phyloP scores from a whole-genome alignment of 2,329 filamentous ascomycete genomes.

The Aspergillus nomiae region DNA sequence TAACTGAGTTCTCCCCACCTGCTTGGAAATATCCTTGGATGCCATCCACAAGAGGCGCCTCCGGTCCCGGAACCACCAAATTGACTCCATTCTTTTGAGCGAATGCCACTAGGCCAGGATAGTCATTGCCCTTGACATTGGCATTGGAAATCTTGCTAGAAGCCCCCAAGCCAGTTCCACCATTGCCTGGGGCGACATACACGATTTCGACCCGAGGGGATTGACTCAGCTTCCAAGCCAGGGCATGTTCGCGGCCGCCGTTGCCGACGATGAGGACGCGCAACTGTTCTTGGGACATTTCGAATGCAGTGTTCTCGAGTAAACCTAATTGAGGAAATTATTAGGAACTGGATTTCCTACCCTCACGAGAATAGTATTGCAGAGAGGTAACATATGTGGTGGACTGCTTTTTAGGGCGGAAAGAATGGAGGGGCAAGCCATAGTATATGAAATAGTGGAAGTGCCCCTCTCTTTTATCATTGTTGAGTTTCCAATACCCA shows the following conservation, averaged over 20 bases:
- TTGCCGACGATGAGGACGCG: slow-evolving; percentile 87
- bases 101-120: slow-evolving; percentile 72
- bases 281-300: slow-evolving; percentile 52
- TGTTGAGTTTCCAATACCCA: background rate
- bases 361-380: background rate
- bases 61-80: slow-evolving; percentile 86
- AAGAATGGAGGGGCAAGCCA: slow-evolving; percentile 10
- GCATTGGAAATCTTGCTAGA: slow-evolving; percentile 71
- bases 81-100: slow-evolving; percentile 73
- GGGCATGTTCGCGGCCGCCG: slow-evolving; percentile 89
- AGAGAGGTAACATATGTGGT: background rate
- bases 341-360: background rate
- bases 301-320: slow-evolving; percentile 21
- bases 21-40: slow-evolving; percentile 79
- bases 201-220: slow-evolving; percentile 78
- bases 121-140: slow-evolving; percentile 73
- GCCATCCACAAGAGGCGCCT: slow-evolving; percentile 90
- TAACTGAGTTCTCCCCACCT: slow-evolving; percentile 35
- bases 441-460: background rate
- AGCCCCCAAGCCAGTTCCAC: slow-evolving; percentile 68
- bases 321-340: slow-evolving; percentile 14
- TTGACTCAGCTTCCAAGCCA: slow-evolving; percentile 91
- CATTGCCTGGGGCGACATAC: slow-evolving; percentile 72
- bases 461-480: slow-evolving; percentile 14
- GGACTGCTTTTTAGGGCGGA: background rate